Base-by-base conservation (phyloP, 805 yeast species). In the Metschnikowia dekortorum region DNA sequence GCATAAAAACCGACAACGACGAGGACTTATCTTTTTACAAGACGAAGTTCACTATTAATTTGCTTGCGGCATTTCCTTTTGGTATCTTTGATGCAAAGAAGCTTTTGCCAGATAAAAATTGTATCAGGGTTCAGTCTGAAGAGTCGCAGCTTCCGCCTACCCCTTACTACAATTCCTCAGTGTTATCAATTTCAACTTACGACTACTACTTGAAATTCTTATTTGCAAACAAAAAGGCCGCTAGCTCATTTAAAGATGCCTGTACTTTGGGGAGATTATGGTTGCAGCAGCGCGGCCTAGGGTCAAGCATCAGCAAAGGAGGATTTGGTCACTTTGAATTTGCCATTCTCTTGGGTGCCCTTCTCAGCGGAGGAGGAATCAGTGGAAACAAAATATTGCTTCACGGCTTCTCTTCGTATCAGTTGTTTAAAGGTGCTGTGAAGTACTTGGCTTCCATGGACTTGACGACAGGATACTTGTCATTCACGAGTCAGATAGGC, bases 261-360 rank as follows among this genome's bases (percentile, higher is more conserved):
- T 83, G 90, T 55, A 80, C 84, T 7, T 74, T 94, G 47, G 97
- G 97, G 3, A 79, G 91, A 54, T 70, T 94, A 49, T 94, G 99
- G 99, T 75, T 94, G 39, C 78, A 81, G 45, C 98, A 94, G 68
- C 79, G 96, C 56, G 96, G 96, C 0, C 81, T 89, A 51, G 75
- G 80, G 9, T 82, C 95, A 0, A 68, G 79, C 13, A 63, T 85
- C 32, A 73, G 79, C 14, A 74, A 79, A 39, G 87, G 88, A 32
- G 98, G 98, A 0, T 92, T 94, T 66, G 98, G 98, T 10, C 87
- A 85, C 59, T 89, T 89, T 65, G 98, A 94, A 69, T 90, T 90
- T 66, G 84, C 90, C 31, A 70, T 85, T 36, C 67, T 92, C 46
- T 81, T 89, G 83, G 84, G 96, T 39, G 86, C 90, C 1, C 70